Evolutionary conservation across 1,284 basidiomycete genomes (phyloP).

Genomic region (Sporisorium scitamineum): DNA sequence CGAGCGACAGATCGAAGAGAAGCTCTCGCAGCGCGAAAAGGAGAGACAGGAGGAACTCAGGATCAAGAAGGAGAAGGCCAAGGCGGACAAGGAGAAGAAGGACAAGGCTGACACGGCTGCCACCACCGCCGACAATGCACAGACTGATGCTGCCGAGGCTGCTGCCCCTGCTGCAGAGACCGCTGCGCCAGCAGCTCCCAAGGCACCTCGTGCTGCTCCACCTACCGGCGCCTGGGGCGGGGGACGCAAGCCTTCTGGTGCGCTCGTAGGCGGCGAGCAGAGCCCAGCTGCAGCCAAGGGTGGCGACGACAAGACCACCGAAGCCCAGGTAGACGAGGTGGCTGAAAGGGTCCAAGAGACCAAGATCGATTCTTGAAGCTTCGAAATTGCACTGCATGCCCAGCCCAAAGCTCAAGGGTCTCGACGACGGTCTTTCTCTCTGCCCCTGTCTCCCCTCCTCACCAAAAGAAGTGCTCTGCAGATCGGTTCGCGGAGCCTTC

Average conservation of each 20-base stretch:
- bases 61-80: conserved; percentile 58
- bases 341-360: conserved; percentile 42
- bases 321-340: conserved; percentile 42
- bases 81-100: conserved; percentile 52
- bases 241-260: conserved; percentile 60
- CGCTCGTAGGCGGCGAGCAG: conserved; percentile 42
- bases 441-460: not conserved
- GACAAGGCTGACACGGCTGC: conserved; percentile 21
- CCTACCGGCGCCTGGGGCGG: conserved; percentile 60
- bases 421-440: not conserved
- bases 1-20: conserved; percentile 79
- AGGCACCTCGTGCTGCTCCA: conserved; percentile 39
- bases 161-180: conserved; percentile 25
- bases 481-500: conserved; percentile 15
- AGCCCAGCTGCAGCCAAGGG: conserved; percentile 8
- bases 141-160: conserved; percentile 8
- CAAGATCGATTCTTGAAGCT: conserved; percentile 41
- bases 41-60: conserved; percentile 55
- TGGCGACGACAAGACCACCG: conserved; percentile 16
- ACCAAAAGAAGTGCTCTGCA: conserved; percentile 35
- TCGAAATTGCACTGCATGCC: not conserved
- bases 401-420: not conserved
- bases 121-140: conserved; percentile 9
- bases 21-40: conserved; percentile 59
- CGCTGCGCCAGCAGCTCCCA: conserved; percentile 22